phyloP scores from a whole-genome alignment of 768 basidiomycete genomes.

The Zangia roseola region DNA sequence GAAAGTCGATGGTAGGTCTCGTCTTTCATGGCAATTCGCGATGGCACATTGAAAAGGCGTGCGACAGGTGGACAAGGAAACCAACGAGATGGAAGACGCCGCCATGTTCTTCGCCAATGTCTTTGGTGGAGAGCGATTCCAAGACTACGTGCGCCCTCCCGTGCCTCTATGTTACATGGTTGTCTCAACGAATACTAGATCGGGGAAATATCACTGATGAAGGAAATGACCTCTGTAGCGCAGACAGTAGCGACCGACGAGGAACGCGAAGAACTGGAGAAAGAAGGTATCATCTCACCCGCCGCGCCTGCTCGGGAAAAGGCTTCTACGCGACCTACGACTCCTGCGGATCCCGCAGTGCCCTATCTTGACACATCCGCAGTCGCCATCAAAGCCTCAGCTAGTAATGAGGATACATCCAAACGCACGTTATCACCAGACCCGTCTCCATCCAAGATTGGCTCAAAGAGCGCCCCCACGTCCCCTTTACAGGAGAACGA shows the following conservation, averaged over 20 bases:
- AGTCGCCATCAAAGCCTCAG: conserved; percentile 18
- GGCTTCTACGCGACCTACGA: conserved; percentile 15
- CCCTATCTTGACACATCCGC: conserved; percentile 14
- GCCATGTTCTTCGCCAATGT: conserved; percentile 94
- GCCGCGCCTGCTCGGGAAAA: conserved; percentile 17
- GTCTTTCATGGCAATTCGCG: conserved; percentile 5
- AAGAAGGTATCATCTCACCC: conserved; percentile 47
- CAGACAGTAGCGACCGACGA: conserved; percentile 90
- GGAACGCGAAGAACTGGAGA: conserved; percentile 85
- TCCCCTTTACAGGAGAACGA: conserved; percentile 35
- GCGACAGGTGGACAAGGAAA: conserved; percentile 73
- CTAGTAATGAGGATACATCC: conserved; percentile 17
- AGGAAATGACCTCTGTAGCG: conserved; percentile 84
- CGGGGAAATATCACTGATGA: conserved; percentile 95
- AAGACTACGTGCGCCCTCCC: conserved; percentile 70
- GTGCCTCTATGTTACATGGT: neutral
- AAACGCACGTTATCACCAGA: conserved; percentile 14
- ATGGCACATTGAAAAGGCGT: conserved; percentile 2
- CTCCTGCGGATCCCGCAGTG: conserved; percentile 13
- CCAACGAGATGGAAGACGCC: conserved; percentile 87
- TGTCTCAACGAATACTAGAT: conserved; percentile 52
- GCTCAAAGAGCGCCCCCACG: conserved; percentile 22
- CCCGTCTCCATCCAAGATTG: conserved; percentile 18
- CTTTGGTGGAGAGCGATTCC: conserved; percentile 92
- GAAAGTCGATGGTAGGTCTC: conserved; percentile 73